phyloP scores from a whole-genome alignment of 2,329 filamentous ascomycete species.

The Monilinia fructicola region DNA sequence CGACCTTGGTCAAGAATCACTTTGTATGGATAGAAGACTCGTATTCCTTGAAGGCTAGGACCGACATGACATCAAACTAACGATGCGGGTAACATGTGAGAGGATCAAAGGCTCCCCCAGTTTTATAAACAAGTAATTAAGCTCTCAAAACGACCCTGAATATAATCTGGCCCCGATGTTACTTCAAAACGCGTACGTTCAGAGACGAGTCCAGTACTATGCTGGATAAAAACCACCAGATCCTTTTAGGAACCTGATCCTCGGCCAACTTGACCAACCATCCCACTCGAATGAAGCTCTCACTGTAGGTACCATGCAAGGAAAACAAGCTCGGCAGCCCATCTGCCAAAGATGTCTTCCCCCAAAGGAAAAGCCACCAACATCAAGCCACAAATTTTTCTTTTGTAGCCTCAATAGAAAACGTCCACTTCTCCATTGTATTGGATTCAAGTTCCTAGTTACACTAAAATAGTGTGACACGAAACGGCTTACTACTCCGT shows the following conservation, averaged over 20 bases:
- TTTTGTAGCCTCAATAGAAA: neutral
- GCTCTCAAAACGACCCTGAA: neutral
- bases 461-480: constrained; percentile 3
- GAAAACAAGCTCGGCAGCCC: neutral
- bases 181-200: neutral
- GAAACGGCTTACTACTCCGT: constrained; percentile 6
- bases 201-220: no score
- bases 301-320: neutral
- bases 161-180: neutral
- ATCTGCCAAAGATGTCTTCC: neutral
- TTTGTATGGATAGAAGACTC: neutral
- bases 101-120: neutral
- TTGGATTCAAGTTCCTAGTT: neutral
- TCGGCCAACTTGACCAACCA: neutral
- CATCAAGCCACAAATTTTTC: constrained; percentile 6
- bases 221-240: no score
- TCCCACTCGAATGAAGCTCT: neutral
- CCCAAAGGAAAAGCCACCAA: neutral
- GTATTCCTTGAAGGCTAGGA: neutral
- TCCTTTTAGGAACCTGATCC: neutral
- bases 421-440: constrained; percentile 4
- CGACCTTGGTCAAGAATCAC: neutral
- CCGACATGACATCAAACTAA: constrained; percentile 21
- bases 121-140: neutral
- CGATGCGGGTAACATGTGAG: neutral